Percentiles rank a stretch among this genome's conserved stretches.
Conservation (phyloP, 2,329 filamentous ascomycete species). For the Sarocladiaceae sp. region DNA sequence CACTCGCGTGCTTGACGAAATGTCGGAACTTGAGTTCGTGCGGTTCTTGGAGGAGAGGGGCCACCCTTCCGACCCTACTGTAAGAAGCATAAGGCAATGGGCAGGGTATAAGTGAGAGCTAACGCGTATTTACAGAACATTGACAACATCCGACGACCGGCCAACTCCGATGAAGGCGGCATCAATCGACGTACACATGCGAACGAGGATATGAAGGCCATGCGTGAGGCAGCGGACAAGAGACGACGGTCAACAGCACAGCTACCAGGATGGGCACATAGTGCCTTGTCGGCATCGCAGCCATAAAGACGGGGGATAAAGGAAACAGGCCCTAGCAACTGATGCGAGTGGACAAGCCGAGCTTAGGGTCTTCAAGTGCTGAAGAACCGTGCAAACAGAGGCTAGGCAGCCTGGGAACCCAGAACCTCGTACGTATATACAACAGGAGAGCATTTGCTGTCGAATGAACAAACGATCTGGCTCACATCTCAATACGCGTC, state of each 20-base stretch:
- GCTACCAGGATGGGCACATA: background rate
- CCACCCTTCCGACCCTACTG: background rate
- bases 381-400: background rate
- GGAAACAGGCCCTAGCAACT: too few relatives aligned
- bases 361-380: constrained; percentile 1
- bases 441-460: too few relatives aligned
- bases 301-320: background rate
- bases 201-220: constrained; percentile 24
- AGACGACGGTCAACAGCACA: constrained; percentile 15
- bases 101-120: constrained; percentile 10
- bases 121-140: constrained; percentile 22
- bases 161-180: background rate
- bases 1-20: constrained; percentile 17
- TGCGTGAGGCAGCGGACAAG: constrained; percentile 26
- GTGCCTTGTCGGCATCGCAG: background rate
- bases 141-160: constrained; percentile 21
- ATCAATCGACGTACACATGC: constrained; percentile 11
- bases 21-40: constrained; percentile 21
- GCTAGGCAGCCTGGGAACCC: too few relatives aligned
- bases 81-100: constrained; percentile 5
- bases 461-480: too few relatives aligned
- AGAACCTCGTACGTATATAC: too few relatives aligned
- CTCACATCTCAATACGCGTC: too few relatives aligned
- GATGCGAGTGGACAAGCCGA: background rate
- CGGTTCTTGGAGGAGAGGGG: background rate